Percentiles rank a stretch among this genome's conserved stretches.
phyloP scores from a whole-genome alignment of 805 yeast genomes.

The Teunomyces pallodes region DNA sequence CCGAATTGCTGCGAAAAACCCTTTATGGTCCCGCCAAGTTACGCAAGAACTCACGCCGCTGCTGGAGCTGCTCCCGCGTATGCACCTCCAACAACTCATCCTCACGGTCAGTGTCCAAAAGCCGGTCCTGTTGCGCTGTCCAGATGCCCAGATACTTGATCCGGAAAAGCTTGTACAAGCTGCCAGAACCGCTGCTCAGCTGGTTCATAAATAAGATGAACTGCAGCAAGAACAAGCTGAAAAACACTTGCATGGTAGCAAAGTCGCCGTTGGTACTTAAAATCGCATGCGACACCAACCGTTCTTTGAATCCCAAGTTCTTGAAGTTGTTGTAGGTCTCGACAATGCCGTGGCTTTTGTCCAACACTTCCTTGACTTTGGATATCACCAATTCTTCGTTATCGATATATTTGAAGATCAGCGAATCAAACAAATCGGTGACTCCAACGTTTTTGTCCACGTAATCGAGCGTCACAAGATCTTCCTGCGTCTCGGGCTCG shows the following conservation, averaged over 20 bases:
- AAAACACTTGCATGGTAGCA: conserved; percentile 2
- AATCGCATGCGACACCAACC: conserved; percentile 9
- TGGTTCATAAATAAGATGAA: neutral
- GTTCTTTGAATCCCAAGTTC: conserved; percentile 10
- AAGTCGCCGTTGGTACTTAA: conserved; percentile 8
- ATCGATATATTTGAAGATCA: conserved; percentile 3
- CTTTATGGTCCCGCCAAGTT: neutral
- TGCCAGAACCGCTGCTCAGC: no score
- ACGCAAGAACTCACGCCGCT: conserved; percentile 7
- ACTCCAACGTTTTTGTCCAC: conserved; percentile 2
- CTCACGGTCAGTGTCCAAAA: conserved; percentile 5
- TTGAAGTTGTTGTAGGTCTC: conserved; percentile 5
- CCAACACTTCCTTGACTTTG: conserved; percentile 4
- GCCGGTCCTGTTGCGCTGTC: conserved; percentile 5
- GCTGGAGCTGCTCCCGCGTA: conserved; percentile 3
- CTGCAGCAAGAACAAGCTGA: neutral
- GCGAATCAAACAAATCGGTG: conserved; percentile 2
- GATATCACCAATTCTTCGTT: conserved; percentile 1
- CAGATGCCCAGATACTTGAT: conserved; percentile 3
- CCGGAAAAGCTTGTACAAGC: neutral
- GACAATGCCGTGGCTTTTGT: neutral
- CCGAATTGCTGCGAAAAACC: neutral
- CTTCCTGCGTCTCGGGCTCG: conserved; percentile 3
- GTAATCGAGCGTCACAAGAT: conserved; percentile 4
- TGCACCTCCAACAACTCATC: conserved; percentile 5